These are phyloP conservation scores for Ceratocystis eucalypticola DNA, from an alignment of 2,329 filamentous ascomycete genomes.

Conservation along the genomic window DNA sequence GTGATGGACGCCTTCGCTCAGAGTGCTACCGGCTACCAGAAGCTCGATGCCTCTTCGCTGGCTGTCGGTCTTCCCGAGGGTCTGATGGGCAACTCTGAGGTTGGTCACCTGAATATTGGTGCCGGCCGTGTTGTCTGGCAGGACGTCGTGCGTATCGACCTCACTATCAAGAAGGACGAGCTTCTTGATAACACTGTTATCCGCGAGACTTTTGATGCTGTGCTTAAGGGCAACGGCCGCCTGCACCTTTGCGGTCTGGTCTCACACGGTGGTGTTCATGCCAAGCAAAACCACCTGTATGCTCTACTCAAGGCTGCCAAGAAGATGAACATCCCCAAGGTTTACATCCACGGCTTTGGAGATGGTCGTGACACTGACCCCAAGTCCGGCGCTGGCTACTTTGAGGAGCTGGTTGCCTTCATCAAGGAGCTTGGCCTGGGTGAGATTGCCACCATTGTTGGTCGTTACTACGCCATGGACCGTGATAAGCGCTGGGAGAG, in stretches of 20 bases:
- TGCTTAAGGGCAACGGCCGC: conserved; percentile 78
- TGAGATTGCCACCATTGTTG: conserved; percentile 82
- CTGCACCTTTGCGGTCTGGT: conserved; percentile 86
- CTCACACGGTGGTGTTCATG: conserved; percentile 91
- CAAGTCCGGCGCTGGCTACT: conserved; percentile 77
- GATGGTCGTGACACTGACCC: conserved; percentile 97
- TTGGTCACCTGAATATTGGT: conserved; percentile 96
- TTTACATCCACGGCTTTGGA: conserved; percentile 98
- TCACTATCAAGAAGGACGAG: conserved; percentile 74
- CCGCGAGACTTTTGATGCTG: conserved; percentile 59
- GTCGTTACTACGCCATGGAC: conserved; percentile 98
- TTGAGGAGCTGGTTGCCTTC: conserved; percentile 71
- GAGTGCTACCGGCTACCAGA: conserved; percentile 70
- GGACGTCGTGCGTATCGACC: conserved; percentile 92
- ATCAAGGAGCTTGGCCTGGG: conserved; percentile 74
- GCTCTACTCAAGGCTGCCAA: conserved; percentile 81
- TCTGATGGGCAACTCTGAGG: conserved; percentile 97
- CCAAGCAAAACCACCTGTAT: conserved; percentile 88
- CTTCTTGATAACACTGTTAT: conserved; percentile 65
- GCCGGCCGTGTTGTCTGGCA: conserved; percentile 97
- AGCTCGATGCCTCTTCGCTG: conserved; percentile 89
- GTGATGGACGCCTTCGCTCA: conserved; percentile 87
- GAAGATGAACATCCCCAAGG: conserved; percentile 70
- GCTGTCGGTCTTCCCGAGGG: conserved; percentile 93
- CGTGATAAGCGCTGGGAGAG: conserved; percentile 99